Percentiles rank a stretch among this genome's conserved stretches.
Evolutionary conservation across 176 grass and related monocot genomes (phyloP).

Genomic region (Juncus inflexus): DNA sequence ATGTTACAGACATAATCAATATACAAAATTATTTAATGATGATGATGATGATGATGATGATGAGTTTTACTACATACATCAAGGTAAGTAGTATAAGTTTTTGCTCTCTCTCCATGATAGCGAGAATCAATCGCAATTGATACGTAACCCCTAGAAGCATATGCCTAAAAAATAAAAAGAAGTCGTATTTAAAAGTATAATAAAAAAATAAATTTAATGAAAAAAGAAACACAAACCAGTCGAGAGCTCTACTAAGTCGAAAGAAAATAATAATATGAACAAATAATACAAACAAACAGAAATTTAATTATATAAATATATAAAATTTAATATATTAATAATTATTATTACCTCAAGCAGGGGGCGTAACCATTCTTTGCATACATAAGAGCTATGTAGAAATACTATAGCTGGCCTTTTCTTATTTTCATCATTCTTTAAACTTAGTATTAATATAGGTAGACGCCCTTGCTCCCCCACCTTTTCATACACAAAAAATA

Average conservation of each 20-base stretch:
- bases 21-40: constrained; percentile 19
- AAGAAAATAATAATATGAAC: too few species aligned
- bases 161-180: constrained; percentile 53
- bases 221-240: neutral
- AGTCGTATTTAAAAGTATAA: neutral
- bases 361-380: constrained; percentile 87
- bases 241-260: neutral
- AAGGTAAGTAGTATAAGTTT: constrained; percentile 50
- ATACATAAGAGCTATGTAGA: constrained; percentile 92
- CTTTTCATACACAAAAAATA: constrained; percentile 28
- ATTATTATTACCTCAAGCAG: constrained; percentile 66
- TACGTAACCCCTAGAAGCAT: constrained; percentile 85
- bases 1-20: neutral
- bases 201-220: neutral
- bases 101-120: constrained; percentile 89
- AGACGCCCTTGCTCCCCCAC: constrained; percentile 67
- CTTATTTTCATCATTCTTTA: constrained; percentile 42
- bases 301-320: neutral
- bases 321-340: constrained; percentile 13
- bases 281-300: too few species aligned
- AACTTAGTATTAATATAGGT: constrained; percentile 67
- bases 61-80: constrained; percentile 40
- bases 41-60: too few species aligned
- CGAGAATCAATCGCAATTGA: constrained; percentile 80
- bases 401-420: constrained; percentile 74